phyloP scores from a whole-genome alignment of 208 protist species.

The Vickermania spadyakhi region DNA sequence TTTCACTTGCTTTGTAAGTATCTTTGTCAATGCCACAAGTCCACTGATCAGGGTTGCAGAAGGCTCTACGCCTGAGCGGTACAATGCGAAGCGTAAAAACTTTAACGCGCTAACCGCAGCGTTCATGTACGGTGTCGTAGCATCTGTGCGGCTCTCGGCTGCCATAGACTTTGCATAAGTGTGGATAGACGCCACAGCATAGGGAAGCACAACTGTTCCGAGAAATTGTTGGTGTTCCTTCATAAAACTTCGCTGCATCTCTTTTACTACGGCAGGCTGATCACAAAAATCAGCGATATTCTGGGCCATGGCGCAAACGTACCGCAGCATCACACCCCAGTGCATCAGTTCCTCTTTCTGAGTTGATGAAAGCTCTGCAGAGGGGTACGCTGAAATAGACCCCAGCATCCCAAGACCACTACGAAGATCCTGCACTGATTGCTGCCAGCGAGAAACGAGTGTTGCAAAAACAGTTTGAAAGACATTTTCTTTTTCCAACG shows the following conservation, averaged over 20 bases:
- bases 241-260: constrained; percentile 32
- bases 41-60: constrained; percentile 12
- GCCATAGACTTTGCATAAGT: constrained; percentile 25
- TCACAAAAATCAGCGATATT: constrained; percentile 74
- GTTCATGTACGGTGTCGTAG: constrained; percentile 39
- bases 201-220: constrained; percentile 42
- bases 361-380: constrained; percentile 14
- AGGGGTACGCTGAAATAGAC: constrained; percentile 16
- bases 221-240: constrained; percentile 33
- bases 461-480: constrained; percentile 37
- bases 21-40: constrained; percentile 33
- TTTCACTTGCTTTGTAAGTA: constrained; percentile 31
- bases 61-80: constrained; percentile 19
- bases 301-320: constrained; percentile 43
- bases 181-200: constrained; percentile 42
- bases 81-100: constrained; percentile 55
- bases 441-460: constrained; percentile 35
- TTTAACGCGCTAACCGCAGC: constrained; percentile 28
- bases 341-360: constrained; percentile 53
- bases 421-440: constrained; percentile 13
- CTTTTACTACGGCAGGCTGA: constrained; percentile 14
- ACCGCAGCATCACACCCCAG: constrained; percentile 52
- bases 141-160: constrained; percentile 14
- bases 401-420: constrained; percentile 21
- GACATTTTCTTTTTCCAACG: constrained; percentile 22